Base-by-base conservation (phyloP, 768 basidiomycete genomes). In the Psilocybe azurescens region DNA sequence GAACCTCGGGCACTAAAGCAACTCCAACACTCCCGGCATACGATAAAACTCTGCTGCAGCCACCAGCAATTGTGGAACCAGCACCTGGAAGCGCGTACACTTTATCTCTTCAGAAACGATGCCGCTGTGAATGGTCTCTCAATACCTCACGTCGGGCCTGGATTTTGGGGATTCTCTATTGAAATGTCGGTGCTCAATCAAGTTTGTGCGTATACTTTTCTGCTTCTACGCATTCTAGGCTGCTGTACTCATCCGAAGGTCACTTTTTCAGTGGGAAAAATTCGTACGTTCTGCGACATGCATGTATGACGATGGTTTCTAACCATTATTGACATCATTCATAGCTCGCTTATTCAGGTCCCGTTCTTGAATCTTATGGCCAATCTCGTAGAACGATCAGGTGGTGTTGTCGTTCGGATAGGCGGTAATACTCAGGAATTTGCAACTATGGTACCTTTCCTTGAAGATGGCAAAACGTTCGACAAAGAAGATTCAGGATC, bases 381-480 rank as follows among this genome's bases (percentile, higher is more conserved):
- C 6, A 89, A 90, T 65, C 77, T 94, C 5, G 78, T 78, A 53
- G 79, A 84, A 61, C 82, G 92, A 20, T 84, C 83, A 4, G 90
- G 90, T 0, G 72, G 73, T 1, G 87, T 91, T 6, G 75, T 83
- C 14, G 75, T 93, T 29, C 85, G 93, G 41, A 77, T 93, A 1
- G 91, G 92, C 33, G 92, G 92, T 29, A 94, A 93, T 73, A 88
- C 89, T 0, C 93, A 93, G 70, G 92, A 94, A 60, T 81, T 78
- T 4, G 88, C 86, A 6, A 74, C 76, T 3, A 71, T 86, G 69
- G 85, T 85, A 6, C 78, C 78, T n/a, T 78, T 77, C 39, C 78
- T 86, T 5, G 70, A 81, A 0, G 78, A 85, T 63, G 77, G 76
- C 28, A 71, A 61, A 11, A 69, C 72, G 5, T 67, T 74, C 36